Percentiles rank a stretch among this genome's conserved stretches.
phyloP scores from a whole-genome alignment of 257 asterid genomes.

The Misopates orontium region DNA sequence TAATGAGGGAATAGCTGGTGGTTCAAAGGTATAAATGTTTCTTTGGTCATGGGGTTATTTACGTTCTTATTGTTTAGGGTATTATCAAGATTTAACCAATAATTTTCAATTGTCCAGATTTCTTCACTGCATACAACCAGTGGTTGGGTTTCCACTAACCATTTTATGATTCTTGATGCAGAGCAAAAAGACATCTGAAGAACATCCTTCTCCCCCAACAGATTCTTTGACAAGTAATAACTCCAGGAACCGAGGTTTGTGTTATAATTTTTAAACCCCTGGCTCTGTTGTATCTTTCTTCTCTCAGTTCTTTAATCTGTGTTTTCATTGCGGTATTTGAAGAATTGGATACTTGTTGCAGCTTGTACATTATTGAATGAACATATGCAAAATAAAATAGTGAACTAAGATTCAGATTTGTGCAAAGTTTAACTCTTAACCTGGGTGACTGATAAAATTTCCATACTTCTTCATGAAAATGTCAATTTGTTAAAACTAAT shows the following conservation, averaged over 20 bases:
- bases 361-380: too few relatives aligned
- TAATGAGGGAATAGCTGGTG: constrained; percentile 32
- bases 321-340: too few relatives aligned
- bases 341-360: too few relatives aligned
- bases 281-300: constrained; percentile 1
- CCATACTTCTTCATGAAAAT: too few relatives aligned
- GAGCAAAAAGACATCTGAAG: constrained; percentile 49
- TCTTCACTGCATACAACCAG: not conserved
- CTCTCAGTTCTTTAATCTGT: too few relatives aligned
- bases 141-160: not conserved
- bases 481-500: too few relatives aligned
- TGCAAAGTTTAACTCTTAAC: too few relatives aligned
- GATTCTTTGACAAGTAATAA: constrained; percentile 37
- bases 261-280: constrained; percentile 11
- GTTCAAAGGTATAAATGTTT: constrained; percentile 45
- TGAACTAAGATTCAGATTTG: too few relatives aligned
- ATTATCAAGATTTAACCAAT: not conserved
- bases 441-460: too few relatives aligned
- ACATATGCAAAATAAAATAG: too few relatives aligned
- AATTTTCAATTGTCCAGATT: not conserved
- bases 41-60: not conserved
- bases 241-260: constrained; percentile 47
- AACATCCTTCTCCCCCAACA: constrained; percentile 40
- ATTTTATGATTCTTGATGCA: constrained; percentile 34
- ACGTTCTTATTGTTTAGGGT: not conserved